These are phyloP conservation scores for Eimeria zaria DNA, from an alignment of 169 alveolate genomes.

Conservation along the genomic window DNA sequence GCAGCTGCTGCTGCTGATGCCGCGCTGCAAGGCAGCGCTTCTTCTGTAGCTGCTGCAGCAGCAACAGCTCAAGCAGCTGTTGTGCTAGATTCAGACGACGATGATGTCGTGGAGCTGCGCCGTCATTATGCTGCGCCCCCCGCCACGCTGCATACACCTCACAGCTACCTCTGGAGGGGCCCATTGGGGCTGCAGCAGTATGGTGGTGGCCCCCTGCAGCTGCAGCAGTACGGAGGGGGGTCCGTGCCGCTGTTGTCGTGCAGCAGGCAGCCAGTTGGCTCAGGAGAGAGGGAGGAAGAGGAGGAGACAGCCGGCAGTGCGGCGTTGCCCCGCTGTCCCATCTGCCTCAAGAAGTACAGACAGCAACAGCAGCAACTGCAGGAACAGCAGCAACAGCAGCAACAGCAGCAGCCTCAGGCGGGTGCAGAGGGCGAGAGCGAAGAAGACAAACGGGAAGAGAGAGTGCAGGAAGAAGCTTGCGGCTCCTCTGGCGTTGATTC, in stretches of 20 bases:
- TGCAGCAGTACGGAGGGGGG: not conserved
- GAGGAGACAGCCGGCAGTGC: slow-evolving; percentile 21
- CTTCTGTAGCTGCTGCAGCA: slow-evolving; percentile 1
- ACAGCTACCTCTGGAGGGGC: not conserved
- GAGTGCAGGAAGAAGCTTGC: not conserved
- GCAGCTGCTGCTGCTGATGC: not conserved
- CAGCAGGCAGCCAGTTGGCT: not conserved
- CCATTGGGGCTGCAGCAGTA: not conserved
- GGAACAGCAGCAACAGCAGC: not conserved
- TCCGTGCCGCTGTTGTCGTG: not conserved
- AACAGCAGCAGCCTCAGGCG: not conserved
- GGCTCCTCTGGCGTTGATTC: not conserved
- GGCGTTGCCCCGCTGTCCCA: slow-evolving; percentile 52
- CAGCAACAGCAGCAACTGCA: slow-evolving; percentile 58
- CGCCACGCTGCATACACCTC: not conserved
- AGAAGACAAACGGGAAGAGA: not conserved
- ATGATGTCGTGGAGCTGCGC: slow-evolving; percentile 35
- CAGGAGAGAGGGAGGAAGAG: not conserved
- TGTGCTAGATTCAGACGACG: slow-evolving; percentile 61
- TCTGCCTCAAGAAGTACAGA: slow-evolving; percentile 54
- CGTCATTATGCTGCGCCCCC: slow-evolving; percentile 47
- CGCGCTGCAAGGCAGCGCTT: no score
- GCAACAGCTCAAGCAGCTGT: slow-evolving; percentile 26
- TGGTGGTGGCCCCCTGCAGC: no score
- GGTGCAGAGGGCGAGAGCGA: not conserved